Percentiles rank a stretch among this genome's conserved stretches.
These are phyloP conservation scores for Penicillium lagena DNA, from an alignment of 495 filamentous ascomycete genomes.

Conservation along the genomic window DNA sequence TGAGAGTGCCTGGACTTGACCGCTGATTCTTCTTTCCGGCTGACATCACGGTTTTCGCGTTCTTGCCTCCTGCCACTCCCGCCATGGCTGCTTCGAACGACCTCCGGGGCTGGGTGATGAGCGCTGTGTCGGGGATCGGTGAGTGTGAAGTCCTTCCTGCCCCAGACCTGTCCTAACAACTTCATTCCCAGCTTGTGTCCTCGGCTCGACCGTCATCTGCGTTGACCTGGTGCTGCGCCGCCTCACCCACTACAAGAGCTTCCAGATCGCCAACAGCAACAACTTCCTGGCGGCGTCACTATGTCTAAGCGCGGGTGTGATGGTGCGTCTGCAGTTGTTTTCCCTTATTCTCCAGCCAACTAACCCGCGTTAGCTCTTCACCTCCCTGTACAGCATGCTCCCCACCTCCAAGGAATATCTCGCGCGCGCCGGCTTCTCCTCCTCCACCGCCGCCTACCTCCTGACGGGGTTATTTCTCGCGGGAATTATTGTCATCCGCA, in stretches of 20 bases:
- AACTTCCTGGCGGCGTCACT: conserved; percentile 81
- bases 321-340: conserved; percentile 52
- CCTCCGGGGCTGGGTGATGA: conserved; percentile 90
- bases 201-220: conserved; percentile 80
- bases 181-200: conserved; percentile 58
- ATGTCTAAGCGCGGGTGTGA: conserved; percentile 93
- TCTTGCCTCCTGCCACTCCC: conserved; percentile 5
- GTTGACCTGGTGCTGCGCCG: conserved; percentile 69
- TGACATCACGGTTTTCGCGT: background rate
- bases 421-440: conserved; percentile 54
- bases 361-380: conserved; percentile 64
- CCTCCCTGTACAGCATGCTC: conserved; percentile 89
- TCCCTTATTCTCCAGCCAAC: conserved; percentile 4
- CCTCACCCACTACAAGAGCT: conserved; percentile 65
- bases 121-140: conserved; percentile 75
- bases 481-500: conserved; percentile 78
- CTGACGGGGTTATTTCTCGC: conserved; percentile 72
- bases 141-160: conserved; percentile 15
- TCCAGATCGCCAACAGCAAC: conserved; percentile 84
- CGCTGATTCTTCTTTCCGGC: background rate
- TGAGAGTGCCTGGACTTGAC: background rate
- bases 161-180: conserved; percentile 4
- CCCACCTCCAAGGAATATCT: conserved; percentile 77
- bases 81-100: conserved; percentile 63
- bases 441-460: conserved; percentile 60